Conservation (phyloP, 495 filamentous ascomycete species). For the Podospora conica region DNA sequence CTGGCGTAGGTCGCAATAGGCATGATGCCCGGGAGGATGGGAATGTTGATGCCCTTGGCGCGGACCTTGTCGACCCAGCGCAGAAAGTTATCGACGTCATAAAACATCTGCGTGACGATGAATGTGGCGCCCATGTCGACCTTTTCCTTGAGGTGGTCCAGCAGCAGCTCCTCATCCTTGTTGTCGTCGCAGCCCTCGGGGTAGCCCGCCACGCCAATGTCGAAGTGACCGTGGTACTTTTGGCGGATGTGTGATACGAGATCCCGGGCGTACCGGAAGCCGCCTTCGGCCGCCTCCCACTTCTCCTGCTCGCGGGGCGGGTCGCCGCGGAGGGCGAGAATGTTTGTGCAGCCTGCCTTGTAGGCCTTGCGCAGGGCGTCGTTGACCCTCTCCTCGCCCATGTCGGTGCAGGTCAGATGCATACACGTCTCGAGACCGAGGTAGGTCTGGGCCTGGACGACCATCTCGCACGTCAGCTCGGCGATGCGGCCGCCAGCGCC, state of each 20-base stretch:
- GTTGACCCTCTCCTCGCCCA: conserved; percentile 87
- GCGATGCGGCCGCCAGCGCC: conserved; percentile 89
- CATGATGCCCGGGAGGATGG: conserved; percentile 98
- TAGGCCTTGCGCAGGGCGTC: conserved; percentile 83
- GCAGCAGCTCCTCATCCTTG: conserved; percentile 70
- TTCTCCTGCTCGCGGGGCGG: conserved; percentile 91
- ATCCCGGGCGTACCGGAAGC: conserved; percentile 89
- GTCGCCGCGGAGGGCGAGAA: conserved; percentile 89
- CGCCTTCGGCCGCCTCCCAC: conserved; percentile 79
- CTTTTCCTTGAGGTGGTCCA: conserved; percentile 96
- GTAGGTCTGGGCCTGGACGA: conserved; percentile 90
- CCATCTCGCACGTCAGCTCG: conserved; percentile 95
- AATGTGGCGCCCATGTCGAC: conserved; percentile 91
- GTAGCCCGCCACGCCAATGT: conserved; percentile 96
- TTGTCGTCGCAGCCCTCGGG: conserved; percentile 95
- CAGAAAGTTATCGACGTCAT: conserved; percentile 92
- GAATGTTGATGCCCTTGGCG: conserved; percentile 75
- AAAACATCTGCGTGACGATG: conserved; percentile 99
- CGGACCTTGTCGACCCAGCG: conserved; percentile 82
- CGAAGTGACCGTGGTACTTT: conserved; percentile 90
- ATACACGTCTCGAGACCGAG: conserved; percentile 98
- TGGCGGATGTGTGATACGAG: conserved; percentile 87
- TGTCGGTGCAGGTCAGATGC: conserved; percentile 98
- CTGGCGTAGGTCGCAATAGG: conserved; percentile 92
- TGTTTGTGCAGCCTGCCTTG: conserved; percentile 95